Percentiles rank a stretch among this genome's conserved stretches.
Evolutionary conservation across 352 stramenopile species (phyloP).

Genomic region (Pythium folliculosum): DNA sequence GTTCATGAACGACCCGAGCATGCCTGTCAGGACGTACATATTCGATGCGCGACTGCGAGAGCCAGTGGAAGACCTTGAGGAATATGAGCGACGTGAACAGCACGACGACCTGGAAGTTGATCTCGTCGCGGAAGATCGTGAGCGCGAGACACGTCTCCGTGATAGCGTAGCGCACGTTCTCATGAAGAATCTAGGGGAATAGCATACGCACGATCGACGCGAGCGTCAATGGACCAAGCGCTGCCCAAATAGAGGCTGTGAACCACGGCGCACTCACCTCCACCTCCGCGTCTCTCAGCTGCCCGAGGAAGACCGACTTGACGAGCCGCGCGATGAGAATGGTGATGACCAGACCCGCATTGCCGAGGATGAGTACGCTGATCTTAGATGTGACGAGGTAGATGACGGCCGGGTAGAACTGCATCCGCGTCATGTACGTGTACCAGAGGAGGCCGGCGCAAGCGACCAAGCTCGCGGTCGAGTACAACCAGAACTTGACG

Average conservation of each 20-base stretch:
- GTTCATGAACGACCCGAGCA: neutral
- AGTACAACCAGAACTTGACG: conserved; percentile 91
- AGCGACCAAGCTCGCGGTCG: conserved; percentile 76
- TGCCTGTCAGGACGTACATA: conserved; percentile 54
- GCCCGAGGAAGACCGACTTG: conserved; percentile 87
- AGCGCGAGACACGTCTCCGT: conserved; percentile 99
- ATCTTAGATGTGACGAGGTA: conserved; percentile 97
- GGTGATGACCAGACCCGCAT: conserved; percentile 91
- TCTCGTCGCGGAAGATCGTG: conserved; percentile 98
- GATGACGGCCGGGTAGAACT: conserved; percentile 97
- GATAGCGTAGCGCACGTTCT: conserved; percentile 97
- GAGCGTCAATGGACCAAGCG: neutral
- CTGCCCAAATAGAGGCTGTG: neutral
- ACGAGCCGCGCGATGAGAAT: conserved; percentile 82
- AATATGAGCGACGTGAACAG: conserved; percentile 97
- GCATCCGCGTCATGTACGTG: conserved; percentile 93
- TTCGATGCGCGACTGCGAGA: conserved; percentile 88
- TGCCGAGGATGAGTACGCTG: conserved; percentile 95
- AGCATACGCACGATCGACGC: neutral
- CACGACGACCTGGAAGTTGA: conserved; percentile 93
- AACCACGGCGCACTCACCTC: conserved; percentile 43
- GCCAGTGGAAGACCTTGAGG: conserved; percentile 94
- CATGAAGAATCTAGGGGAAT: conserved; percentile 82
- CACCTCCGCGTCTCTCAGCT: conserved; percentile 80
- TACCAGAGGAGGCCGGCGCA: conserved; percentile 90